Percentiles rank a stretch among this genome's conserved stretches.
phyloP scores from a whole-genome alignment of 345 rosid species.

The Diplotaxis tenuifolia region DNA sequence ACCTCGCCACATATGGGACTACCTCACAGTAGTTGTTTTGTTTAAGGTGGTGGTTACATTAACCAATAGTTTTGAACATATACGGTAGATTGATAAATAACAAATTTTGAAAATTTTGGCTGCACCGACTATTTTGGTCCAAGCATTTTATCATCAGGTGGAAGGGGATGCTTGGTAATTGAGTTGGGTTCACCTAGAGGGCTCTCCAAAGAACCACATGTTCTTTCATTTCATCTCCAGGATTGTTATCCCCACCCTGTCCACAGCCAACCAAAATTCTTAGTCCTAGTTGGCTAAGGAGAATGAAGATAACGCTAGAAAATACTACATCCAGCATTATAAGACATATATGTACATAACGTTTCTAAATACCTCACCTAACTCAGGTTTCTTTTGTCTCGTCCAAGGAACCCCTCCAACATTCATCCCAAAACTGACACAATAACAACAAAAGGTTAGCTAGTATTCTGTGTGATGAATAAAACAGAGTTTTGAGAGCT shows the following conservation, averaged over 20 bases:
- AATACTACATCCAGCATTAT: too few species aligned
- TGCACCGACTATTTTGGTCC: too few species aligned
- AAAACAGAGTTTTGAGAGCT: background rate
- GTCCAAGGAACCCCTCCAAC: constrained; percentile 99
- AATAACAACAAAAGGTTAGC: background rate
- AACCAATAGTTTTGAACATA: background rate
- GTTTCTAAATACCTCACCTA: constrained; percentile 72
- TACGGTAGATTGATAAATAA: background rate
- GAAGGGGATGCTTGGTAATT: too few species aligned
- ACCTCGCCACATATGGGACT: background rate
- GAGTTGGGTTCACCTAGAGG: too few species aligned
- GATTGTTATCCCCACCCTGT: too few species aligned
- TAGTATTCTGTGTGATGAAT: background rate
- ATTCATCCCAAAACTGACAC: constrained; percentile 80
- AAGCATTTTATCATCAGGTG: too few species aligned
- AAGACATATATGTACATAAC: constrained; percentile 71
- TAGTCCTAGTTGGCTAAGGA: too few species aligned
- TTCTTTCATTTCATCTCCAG: too few species aligned
- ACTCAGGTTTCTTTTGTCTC: constrained; percentile 54
- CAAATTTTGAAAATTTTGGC: background rate
- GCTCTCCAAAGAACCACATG: too few species aligned
- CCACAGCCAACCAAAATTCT: too few species aligned
- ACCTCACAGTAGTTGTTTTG: too few species aligned
- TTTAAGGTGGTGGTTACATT: background rate
- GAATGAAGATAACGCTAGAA: too few species aligned